phyloP scores from a whole-genome alignment of 2,329 filamentous ascomycete genomes.

The Hypocrella siamensis region DNA sequence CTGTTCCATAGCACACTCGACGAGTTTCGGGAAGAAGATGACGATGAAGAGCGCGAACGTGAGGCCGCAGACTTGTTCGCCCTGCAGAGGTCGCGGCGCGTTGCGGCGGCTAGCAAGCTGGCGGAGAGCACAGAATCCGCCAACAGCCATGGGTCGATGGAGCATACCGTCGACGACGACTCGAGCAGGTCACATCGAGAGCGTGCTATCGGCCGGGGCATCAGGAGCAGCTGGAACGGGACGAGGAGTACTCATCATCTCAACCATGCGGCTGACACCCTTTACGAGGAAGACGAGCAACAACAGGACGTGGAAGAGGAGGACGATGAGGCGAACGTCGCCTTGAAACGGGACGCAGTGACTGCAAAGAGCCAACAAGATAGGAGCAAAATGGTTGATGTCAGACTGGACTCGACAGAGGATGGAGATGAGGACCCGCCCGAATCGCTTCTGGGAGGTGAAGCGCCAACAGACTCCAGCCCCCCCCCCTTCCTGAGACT shows the following conservation, averaged over 20 bases:
- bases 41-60: slow-evolving; percentile 76
- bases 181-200: slow-evolving; percentile 25
- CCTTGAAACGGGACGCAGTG: too few relatives aligned
- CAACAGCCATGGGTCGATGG: slow-evolving; percentile 22
- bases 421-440: slow-evolving; percentile 42
- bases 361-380: slow-evolving; percentile 15
- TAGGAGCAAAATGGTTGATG: slow-evolving; percentile 66
- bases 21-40: slow-evolving; percentile 83
- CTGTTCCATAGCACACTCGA: slow-evolving; percentile 89
- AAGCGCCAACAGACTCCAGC: slow-evolving; percentile 33
- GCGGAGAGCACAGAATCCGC: slow-evolving; percentile 68
- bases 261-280: slow-evolving; percentile 11
- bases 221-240: slow-evolving; percentile 51
- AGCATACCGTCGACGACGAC: slow-evolving; percentile 14
- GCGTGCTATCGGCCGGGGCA: slow-evolving; percentile 32
- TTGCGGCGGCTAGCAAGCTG: slow-evolving; percentile 71
- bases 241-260: slow-evolving; percentile 23
- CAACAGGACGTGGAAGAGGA: slow-evolving; percentile 11
- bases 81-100: slow-evolving; percentile 73
- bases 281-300: slow-evolving; percentile 27
- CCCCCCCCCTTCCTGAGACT: slow-evolving; percentile 50
- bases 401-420: slow-evolving; percentile 60
- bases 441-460: slow-evolving; percentile 40
- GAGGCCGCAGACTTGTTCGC: slow-evolving; percentile 93
- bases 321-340: slow-evolving; percentile 13